Conservation (phyloP, 2,329 filamentous ascomycete species). For the Fusarium brevicatenulatum region DNA sequence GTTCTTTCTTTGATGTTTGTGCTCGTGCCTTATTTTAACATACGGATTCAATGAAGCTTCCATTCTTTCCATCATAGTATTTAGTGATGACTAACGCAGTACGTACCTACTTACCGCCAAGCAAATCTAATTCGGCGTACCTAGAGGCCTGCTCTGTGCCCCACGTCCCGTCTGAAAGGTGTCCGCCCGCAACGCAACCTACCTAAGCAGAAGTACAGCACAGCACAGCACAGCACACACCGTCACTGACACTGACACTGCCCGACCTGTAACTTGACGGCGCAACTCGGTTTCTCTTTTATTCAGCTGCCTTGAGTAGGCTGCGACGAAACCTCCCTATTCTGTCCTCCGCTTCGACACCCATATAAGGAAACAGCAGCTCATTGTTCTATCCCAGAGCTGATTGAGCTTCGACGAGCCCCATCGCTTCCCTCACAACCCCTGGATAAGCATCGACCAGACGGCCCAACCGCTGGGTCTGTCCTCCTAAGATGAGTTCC, state of each 20-base stretch:
- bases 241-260: slow-evolving; percentile 37
- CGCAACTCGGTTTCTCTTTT: slow-evolving; percentile 38
- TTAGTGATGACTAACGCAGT: slow-evolving; percentile 34
- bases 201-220: slow-evolving; percentile 27
- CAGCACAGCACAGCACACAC: slow-evolving; percentile 35
- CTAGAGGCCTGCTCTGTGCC: slow-evolving; percentile 26
- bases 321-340: slow-evolving; percentile 14
- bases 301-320: slow-evolving; percentile 43
- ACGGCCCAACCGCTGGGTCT: slow-evolving; percentile 48
- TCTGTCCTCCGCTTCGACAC: background rate
- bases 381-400: slow-evolving; percentile 27
- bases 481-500: slow-evolving; percentile 53
- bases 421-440: slow-evolving; percentile 26
- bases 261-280: slow-evolving; percentile 28
- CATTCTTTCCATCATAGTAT: background rate
- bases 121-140: slow-evolving; percentile 18
- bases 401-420: slow-evolving; percentile 38
- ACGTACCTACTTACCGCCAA: slow-evolving; percentile 23
- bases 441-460: slow-evolving; percentile 44
- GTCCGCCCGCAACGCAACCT: slow-evolving; percentile 37
- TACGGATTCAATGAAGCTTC: background rate
- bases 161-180: slow-evolving; percentile 45
- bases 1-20: background rate
- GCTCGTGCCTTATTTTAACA: background rate
- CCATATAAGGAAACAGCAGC: background rate